Base-by-base conservation (phyloP, 179 eudicot genomes). In the Silene coronaria region DNA sequence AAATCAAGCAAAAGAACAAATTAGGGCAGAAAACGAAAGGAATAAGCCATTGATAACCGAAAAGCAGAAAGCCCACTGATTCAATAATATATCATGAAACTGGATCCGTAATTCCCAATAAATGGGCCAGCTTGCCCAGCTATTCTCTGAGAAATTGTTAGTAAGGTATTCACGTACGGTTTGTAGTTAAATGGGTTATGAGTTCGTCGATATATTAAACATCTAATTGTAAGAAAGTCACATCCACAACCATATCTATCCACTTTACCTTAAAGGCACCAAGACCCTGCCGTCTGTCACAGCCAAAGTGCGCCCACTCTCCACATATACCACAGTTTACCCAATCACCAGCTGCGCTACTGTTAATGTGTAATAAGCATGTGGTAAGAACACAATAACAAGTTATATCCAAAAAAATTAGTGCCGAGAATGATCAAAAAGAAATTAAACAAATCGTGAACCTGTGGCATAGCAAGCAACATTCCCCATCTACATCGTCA, bases 321-420 rank as follows among this genome's bases (percentile, higher is more conserved):
- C 97, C 96, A 66, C 98, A 94, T 48, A 92, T 84, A 38, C 98
- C 96, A 77, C 98, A 94, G 81, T 94, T 94, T 67, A 94, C 98
- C 98, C 98, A 94, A 62, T 94, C 98, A 72, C 98, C 98, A 21
- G 98, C 97, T 53, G 97, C 98, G 58, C 98, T 92, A 94, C 98
- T 94, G 97, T 63, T 79, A 36, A 58, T 38, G 6, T 32, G 53
- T 28, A 55, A 63, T 28, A 66, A 42, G 22, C 62, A 32, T 24
- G 9, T 5, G 70, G 60, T 58, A 38, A 77, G 73, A 45, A 24
- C 19, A 28, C 30, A 73, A 26, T 48, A 23, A 8, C 36, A 30
- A n/a, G 51, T 24, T 9, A 62, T 28, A 45, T 58, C 27, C 1
- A 26, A 19, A 21, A n/a, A 21, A 2, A 57, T 34, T 32, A n/a